Conservation (phyloP, 192 early-diverging fungal species). For the Obelidium mucronatum region DNA sequence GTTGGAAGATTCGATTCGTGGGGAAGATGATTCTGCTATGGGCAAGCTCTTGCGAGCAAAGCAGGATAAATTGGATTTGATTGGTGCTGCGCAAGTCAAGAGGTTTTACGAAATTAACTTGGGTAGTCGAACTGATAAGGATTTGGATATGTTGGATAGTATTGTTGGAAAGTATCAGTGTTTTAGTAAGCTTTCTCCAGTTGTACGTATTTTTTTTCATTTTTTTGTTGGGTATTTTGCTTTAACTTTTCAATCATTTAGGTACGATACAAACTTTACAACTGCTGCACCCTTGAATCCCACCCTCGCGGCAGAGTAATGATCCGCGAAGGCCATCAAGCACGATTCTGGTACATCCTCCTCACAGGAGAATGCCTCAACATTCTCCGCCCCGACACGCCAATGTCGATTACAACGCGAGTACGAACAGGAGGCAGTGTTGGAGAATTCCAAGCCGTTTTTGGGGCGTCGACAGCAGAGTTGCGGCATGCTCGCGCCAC, state of each 20-base stretch:
- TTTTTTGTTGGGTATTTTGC: too few species aligned
- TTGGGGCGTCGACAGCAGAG: background rate
- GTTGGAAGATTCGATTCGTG: background rate
- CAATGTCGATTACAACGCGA: slow-evolving; percentile 25
- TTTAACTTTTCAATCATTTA: background rate
- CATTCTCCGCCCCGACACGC: slow-evolving; percentile 28
- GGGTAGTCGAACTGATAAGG: slow-evolving; percentile 17
- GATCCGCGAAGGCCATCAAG: slow-evolving; percentile 37
- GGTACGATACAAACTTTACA: slow-evolving; percentile 43
- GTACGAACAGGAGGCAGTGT: slow-evolving; percentile 24
- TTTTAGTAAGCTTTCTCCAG: slow-evolving; percentile 36
- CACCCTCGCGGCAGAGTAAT: slow-evolving; percentile 32
- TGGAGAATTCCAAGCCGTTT: slow-evolving; percentile 24
- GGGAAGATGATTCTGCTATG: background rate
- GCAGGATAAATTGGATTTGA: slow-evolving; percentile 24
- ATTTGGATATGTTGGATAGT: slow-evolving; percentile 28
- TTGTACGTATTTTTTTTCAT: slow-evolving; percentile 14
- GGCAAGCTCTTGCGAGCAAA: background rate
- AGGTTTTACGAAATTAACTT: slow-evolving; percentile 27
- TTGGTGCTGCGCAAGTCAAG: slow-evolving; percentile 24
- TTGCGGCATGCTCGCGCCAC: slow-evolving; percentile 24
- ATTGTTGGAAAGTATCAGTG: slow-evolving; percentile 30
- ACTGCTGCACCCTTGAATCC: slow-evolving; percentile 30
- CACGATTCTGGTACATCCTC: slow-evolving; percentile 31
- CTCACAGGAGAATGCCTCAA: slow-evolving; percentile 36